Evolutionary conservation across 495 filamentous ascomycete species (phyloP).

Genomic region (Mytilinidion resinicola): DNA sequence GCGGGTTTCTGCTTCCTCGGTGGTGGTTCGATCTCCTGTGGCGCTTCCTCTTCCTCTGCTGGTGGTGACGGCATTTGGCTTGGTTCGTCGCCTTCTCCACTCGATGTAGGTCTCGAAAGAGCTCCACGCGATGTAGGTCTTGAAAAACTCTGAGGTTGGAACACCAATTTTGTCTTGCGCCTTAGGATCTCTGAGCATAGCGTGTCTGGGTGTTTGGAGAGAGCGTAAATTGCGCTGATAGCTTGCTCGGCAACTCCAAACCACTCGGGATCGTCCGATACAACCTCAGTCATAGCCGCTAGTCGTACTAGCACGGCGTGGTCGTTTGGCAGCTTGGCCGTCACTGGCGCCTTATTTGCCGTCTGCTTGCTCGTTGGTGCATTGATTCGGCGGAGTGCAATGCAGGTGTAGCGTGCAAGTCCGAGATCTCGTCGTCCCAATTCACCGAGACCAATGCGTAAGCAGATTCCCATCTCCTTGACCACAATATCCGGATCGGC

Average conservation of each 20-base stretch:
- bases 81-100: constrained; percentile 35
- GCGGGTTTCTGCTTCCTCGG: constrained; percentile 38
- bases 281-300: constrained; percentile 74
- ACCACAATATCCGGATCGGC: constrained; percentile 89
- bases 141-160: constrained; percentile 41
- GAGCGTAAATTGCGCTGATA: constrained; percentile 88
- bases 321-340: constrained; percentile 80
- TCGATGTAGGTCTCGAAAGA: constrained; percentile 20
- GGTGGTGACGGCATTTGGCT: constrained; percentile 35
- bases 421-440: constrained; percentile 76
- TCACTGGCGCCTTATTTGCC: constrained; percentile 49
- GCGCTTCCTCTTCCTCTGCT: constrained; percentile 33
- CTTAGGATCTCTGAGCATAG: constrained; percentile 89
- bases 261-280: constrained; percentile 91
- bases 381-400: constrained; percentile 81
- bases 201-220: constrained; percentile 89
- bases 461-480: constrained; percentile 86
- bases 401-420: constrained; percentile 89
- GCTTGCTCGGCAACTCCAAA: constrained; percentile 94
- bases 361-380: constrained; percentile 51
- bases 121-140: constrained; percentile 33
- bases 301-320: constrained; percentile 78
- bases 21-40: constrained; percentile 39
- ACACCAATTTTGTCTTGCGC: constrained; percentile 79
- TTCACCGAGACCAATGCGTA: constrained; percentile 79